These are phyloP conservation scores for Juglanconis juglandina DNA, from an alignment of 2,329 filamentous ascomycete species.

Conservation along the genomic window DNA sequence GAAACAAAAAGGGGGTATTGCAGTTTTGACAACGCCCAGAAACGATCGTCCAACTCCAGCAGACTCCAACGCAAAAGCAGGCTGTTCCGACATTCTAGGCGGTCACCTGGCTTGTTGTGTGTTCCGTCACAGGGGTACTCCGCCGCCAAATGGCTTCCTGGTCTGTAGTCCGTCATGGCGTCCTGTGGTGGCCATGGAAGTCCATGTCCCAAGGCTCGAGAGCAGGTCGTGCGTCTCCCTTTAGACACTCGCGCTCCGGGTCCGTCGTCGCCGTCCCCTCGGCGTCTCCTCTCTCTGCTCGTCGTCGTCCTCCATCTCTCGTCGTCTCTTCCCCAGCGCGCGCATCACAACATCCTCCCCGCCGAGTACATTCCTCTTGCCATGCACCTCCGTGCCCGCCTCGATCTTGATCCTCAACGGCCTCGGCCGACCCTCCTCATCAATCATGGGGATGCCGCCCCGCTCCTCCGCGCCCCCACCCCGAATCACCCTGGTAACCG, in stretches of 20 bases:
- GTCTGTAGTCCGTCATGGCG: too few species aligned
- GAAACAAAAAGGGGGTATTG: too few species aligned
- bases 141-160: too few species aligned
- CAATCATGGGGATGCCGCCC: slow-evolving; percentile 43
- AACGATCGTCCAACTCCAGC: too few species aligned
- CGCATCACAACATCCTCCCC: slow-evolving; percentile 17
- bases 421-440: slow-evolving; percentile 40
- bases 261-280: not conserved
- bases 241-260: slow-evolving; percentile 9
- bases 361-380: slow-evolving; percentile 43
- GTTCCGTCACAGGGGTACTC: too few species aligned
- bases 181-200: too few species aligned
- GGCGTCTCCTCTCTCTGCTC: not conserved
- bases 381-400: slow-evolving; percentile 43
- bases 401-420: slow-evolving; percentile 42
- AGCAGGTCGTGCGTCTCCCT: too few species aligned
- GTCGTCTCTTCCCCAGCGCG: slow-evolving; percentile 7
- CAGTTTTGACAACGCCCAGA: too few species aligned
- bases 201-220: too few species aligned
- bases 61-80: too few species aligned
- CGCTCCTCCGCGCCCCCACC: slow-evolving; percentile 35
- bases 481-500: slow-evolving; percentile 43
- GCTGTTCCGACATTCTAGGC: too few species aligned
- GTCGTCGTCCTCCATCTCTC: not conserved
- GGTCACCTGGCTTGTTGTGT: too few species aligned